phyloP scores from a whole-genome alignment of 1,284 basidiomycete species.

The Cystodermella granulosa region DNA sequence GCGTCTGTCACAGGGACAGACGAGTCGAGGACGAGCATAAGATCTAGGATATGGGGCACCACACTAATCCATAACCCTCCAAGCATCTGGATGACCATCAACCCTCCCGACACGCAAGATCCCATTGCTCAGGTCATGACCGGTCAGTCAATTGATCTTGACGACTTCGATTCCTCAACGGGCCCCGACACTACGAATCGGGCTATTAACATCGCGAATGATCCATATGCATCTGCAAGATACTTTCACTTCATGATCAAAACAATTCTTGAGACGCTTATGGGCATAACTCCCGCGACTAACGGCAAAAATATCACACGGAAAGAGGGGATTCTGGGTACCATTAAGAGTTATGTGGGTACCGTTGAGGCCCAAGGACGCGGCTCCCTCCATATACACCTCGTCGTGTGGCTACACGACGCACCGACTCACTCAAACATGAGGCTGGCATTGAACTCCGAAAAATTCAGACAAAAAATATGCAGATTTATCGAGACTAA shows the following conservation, averaged over 20 bases:
- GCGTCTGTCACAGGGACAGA: not conserved
- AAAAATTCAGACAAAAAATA: slow-evolving; percentile 25
- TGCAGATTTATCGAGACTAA: slow-evolving; percentile 25
- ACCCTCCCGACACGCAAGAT: not conserved
- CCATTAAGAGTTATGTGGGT: slow-evolving; percentile 19
- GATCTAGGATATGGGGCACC: not conserved
- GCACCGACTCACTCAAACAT: slow-evolving; percentile 27
- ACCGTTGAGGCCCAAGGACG: slow-evolving; percentile 25
- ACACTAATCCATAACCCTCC: not conserved
- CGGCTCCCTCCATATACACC: slow-evolving; percentile 24
- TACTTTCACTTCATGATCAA: slow-evolving; percentile 41
- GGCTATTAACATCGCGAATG: slow-evolving; percentile 30
- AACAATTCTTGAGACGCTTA: slow-evolving; percentile 29
- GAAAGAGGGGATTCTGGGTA: slow-evolving; percentile 15
- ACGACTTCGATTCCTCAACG: slow-evolving; percentile 23
- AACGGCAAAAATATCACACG: not conserved
- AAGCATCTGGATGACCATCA: not conserved
- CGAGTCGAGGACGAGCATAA: not conserved
- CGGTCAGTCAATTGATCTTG: slow-evolving; percentile 38
- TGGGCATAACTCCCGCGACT: slow-evolving; percentile 26
- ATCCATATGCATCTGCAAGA: slow-evolving; percentile 38
- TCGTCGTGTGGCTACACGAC: slow-evolving; percentile 21
- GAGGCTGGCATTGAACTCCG: slow-evolving; percentile 16
- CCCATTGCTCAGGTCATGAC: slow-evolving; percentile 33
- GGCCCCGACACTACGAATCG: slow-evolving; percentile 27